Conservation (phyloP, 2,329 filamentous ascomycete genomes). For the Macrophomina tecta region DNA sequence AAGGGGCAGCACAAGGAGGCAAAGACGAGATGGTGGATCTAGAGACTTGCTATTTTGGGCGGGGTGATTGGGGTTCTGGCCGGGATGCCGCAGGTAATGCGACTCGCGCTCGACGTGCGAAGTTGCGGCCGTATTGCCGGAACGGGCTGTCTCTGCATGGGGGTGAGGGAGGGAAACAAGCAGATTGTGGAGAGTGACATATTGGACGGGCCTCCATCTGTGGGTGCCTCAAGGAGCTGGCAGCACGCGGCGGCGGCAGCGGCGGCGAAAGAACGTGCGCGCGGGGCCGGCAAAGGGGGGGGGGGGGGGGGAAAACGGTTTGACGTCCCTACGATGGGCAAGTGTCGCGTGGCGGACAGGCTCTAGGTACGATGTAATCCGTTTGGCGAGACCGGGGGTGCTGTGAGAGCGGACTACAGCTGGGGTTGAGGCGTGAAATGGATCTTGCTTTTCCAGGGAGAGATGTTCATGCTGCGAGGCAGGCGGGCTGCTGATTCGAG, state of each 20-base stretch:
- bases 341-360: slow-evolving; percentile 5
- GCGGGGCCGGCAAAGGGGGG: background rate
- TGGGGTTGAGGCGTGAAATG: too few relatives aligned
- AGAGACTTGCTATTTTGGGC: background rate
- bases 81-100: background rate
- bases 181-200: background rate
- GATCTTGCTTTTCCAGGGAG: too few relatives aligned
- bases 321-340: slow-evolving; percentile 12
- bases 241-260: too few relatives aligned
- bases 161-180: background rate
- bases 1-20: too few relatives aligned
- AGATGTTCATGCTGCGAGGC: too few relatives aligned
- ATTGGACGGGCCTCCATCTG: too few relatives aligned
- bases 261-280: background rate
- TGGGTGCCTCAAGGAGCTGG: too few relatives aligned
- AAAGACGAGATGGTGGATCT: too few relatives aligned
- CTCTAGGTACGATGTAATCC: too few relatives aligned
- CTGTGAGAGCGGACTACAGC: too few relatives aligned
- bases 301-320: background rate
- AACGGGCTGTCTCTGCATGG: background rate
- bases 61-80: background rate
- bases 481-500: background rate
- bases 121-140: slow-evolving; percentile 9
- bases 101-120: slow-evolving; percentile 18
- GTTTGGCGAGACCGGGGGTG: too few relatives aligned